Conservation (phyloP, 192 early-diverging fungal genomes). For the Polychytrium aggregatum region DNA sequence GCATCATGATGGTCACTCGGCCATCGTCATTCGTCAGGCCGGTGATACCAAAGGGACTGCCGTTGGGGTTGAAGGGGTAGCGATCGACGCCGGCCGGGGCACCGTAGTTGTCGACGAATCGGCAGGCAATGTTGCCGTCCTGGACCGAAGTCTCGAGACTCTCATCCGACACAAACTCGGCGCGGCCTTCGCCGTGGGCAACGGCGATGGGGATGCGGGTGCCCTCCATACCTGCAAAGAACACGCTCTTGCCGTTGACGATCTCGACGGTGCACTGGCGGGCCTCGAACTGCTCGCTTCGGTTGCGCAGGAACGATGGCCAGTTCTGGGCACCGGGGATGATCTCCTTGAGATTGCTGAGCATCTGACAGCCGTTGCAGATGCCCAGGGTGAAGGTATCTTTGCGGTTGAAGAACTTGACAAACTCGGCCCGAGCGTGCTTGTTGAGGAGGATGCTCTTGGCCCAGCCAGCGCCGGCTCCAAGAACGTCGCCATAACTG, state of each 20-base stretch:
- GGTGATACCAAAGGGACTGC: constrained; percentile 75
- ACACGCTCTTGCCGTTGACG: constrained; percentile 40
- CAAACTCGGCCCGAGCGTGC: constrained; percentile 59
- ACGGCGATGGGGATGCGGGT: constrained; percentile 86
- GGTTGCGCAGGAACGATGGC: constrained; percentile 88
- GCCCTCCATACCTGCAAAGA: constrained; percentile 84
- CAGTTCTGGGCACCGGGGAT: constrained; percentile 80
- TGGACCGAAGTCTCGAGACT: constrained; percentile 16
- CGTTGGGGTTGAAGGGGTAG: constrained; percentile 99
- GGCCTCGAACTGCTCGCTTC: constrained; percentile 92
- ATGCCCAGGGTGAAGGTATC: constrained; percentile 95
- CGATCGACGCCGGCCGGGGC: constrained; percentile 45
- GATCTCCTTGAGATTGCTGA: constrained; percentile 76
- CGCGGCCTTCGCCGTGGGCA: constrained; percentile 95
- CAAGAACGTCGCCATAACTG: constrained; percentile 97
- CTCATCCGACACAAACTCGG: constrained; percentile 49
- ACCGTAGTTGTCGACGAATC: constrained; percentile 79
- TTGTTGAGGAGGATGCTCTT: constrained; percentile 73
- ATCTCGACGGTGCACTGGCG: constrained; percentile 73
- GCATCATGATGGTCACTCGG: constrained; percentile 91
- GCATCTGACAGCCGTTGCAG: constrained; percentile 99
- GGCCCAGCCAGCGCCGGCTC: constrained; percentile 98
- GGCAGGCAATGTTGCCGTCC: constrained; percentile 49
- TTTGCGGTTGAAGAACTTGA: constrained; percentile 64
- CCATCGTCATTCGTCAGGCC: constrained; percentile 76